Evolutionary conservation across 179 eudicot genomes (phyloP), one percentile per base, ranked within the genome.

Genomic region (Gypsophila paniculata): DNA sequence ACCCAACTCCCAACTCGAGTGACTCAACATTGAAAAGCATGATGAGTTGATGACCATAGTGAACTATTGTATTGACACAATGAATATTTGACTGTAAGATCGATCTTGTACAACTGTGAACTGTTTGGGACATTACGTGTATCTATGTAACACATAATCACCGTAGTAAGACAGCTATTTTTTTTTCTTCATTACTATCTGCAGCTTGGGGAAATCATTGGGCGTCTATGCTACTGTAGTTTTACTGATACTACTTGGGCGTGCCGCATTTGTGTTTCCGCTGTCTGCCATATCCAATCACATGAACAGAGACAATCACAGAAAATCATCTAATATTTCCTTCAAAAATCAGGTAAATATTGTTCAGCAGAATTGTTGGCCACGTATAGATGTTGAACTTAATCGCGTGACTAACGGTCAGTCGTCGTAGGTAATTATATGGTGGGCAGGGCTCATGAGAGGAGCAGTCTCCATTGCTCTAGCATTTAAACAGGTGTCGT

Each of bases 381-480:
- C 13, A 15, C 23, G 25, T 65, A 53, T 12, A 38, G 18, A 39
- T 26, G 4, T 8, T 51, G 68, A 34, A 34, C 6, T 22, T 53
- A 39, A 18, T 36, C 17, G 32, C 57, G 8, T 61, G 39, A 53
- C 65, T 51, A 29, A 17, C 68, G 12, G 52, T 23, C 17, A 29
- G 10, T 49, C 44, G 34, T 54, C 29, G 9, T 60, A 94, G 99
- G 79, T 92, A 19, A 78, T 91, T 26, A 86, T 94, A 75, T 94
- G 99, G 96, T 94, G 99, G 99, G 99, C 99, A 61, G 99, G 99
- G 68, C 91, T 94, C 12, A 94, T 94, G 97, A 87, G 99, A 82
- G 99, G 99, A 73, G 99, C 99, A 6, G 99, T 94, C 58, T 94
- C 99, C 10, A 87, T 94, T 44, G 99, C 99, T 14, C 79, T 94